Base-by-base conservation (phyloP, 2,329 filamentous ascomycete genomes). In the Neofusicoccum ribis region DNA sequence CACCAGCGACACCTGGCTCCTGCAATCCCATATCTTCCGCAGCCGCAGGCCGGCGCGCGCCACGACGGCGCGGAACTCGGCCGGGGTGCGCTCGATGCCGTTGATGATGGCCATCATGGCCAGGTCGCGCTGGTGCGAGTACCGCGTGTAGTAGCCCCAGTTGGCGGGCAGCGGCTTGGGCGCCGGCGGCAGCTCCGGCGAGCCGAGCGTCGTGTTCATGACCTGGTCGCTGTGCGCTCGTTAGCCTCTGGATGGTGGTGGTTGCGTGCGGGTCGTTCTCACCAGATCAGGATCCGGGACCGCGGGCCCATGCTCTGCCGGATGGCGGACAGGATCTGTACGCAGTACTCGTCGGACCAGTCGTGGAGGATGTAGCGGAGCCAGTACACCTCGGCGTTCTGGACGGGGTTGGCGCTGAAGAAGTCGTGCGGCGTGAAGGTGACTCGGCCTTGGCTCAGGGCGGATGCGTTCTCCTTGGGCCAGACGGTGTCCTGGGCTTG, bases 301-400 rank as follows among this genome's bases (percentile, higher is more conserved):
- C 67, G 63, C 46, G 31, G 62, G 17, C 34, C 59, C 66, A 69
- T 68, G 41, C 67, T 65, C 0, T 23, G 34, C 20, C 51, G 34
- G 11, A 56, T 41, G 17, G 51, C 51, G 54, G 64, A 49, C 23
- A 78, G 66, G 41, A 79, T 76, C 49, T 72, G 66, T 1, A 76
- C 50, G 51, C 68, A 72, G 65, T 78, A 75, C 59, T 80, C 80
- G 14, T 85, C 85, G 0, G 85, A 83, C 77, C 86, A 86, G 75
- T 89, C 87, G 72, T 89, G 86, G 7, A 89, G 74, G 67, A 89
- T 87, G 80, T 83, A 84, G 54, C 85, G 83, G 73, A 88, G 83
- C 69, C 84, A 80, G 73, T 87, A 88, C 3, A 85, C 81, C 69
- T 87, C 85, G 82, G 85, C 87, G 23, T 61, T 63, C 54, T 81